Base-by-base conservation (phyloP, 495 filamentous ascomycete species). In the Daldinia childiae region DNA sequence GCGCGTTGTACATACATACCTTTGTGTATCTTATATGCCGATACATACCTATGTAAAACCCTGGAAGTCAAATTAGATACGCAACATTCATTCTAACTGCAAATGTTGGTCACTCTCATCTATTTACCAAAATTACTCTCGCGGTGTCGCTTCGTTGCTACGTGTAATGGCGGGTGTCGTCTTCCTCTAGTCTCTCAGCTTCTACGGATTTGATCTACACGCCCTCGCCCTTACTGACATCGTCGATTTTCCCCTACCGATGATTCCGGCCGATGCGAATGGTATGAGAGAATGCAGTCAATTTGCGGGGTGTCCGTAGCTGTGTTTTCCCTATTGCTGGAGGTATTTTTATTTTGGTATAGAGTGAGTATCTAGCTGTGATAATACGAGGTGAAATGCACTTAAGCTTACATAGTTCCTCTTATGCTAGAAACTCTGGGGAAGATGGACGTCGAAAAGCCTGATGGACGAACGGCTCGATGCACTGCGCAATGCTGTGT, bases 281-380 rank as follows among this genome's bases (percentile, higher is more conserved):
- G 30, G 7, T 57, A 30, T 45, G 57, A 48, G 34, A 79, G 64
- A 43, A 80, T 82, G 78, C 75, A 70, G 73, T 71, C 73, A 4
- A 56, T 81, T 62, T 62, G 77, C 26, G 77, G 73, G 62, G 19
- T 84, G 27, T 72, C 89, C 24, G 66, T 82, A 14, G 84, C 85
- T 3, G 71, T 89, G 34, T 82, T 84, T 71, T 81, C 80, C 38
- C 83, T 91, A 81, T 73, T 91, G 5, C 64, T 87, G 17, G 89
- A 92, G 59, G 88, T 92, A 5, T 79, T 86, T 12, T 79, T 83
- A 24, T 92, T 90, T 71, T 92, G 90, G 90, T 82, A 84, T 74
- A 77, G 83, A 58, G 90, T 92, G 74, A 73, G 83, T 82, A 27
- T 60, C 14, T 43, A 11, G 14, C 7, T 2, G 24, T 60, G 15